Conservation (phyloP, 2,329 filamentous ascomycete genomes). For the Remersonia thermophila region DNA sequence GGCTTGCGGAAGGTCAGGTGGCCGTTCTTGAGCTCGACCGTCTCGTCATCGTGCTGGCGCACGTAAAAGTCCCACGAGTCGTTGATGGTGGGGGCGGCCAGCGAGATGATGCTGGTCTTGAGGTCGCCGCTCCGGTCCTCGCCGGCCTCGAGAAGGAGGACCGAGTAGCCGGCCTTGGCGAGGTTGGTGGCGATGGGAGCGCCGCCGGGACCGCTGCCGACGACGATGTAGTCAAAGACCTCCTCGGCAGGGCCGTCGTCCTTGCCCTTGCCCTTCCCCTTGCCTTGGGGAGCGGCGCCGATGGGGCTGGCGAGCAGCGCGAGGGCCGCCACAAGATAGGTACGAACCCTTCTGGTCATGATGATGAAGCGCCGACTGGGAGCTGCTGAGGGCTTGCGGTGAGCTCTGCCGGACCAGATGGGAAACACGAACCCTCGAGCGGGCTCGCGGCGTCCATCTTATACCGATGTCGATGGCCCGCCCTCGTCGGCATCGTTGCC, state of each 20-base stretch:
- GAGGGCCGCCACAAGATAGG: not conserved
- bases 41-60: constrained; percentile 38
- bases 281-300: not conserved
- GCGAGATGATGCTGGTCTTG: constrained; percentile 33
- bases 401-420: no score
- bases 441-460: no score
- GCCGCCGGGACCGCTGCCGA: constrained; percentile 41
- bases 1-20: constrained; percentile 36
- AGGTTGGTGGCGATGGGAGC: constrained; percentile 39
- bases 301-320: constrained; percentile 2
- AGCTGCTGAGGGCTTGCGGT: no score
- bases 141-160: constrained; percentile 42
- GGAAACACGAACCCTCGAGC: no score
- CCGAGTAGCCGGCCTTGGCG: constrained; percentile 38
- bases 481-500: no score
- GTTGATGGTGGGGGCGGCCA: constrained; percentile 33
- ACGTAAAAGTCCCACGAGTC: constrained; percentile 47
- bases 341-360: not conserved
- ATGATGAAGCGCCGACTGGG: no score
- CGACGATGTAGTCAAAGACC: constrained; percentile 37
- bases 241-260: constrained; percentile 1
- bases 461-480: no score
- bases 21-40: constrained; percentile 32
- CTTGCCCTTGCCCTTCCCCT: no score
- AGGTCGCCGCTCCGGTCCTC: constrained; percentile 34